Evolutionary conservation across 2,329 filamentous ascomycete genomes (phyloP).

Genomic region (Claviceps sp.): DNA sequence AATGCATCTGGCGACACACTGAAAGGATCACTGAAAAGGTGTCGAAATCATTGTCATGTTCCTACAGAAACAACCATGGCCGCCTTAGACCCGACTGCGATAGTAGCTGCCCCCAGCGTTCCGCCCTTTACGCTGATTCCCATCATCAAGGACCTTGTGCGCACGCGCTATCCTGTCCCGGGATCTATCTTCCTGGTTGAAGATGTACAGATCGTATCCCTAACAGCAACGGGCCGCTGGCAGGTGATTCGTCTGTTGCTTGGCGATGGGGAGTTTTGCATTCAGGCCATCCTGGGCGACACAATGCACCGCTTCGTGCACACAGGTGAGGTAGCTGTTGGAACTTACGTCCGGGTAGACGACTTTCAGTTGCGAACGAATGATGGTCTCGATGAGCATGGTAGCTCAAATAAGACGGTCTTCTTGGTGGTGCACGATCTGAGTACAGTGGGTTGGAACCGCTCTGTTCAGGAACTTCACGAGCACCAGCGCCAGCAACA

Average conservation of each 20-base stretch:
- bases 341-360: conserved; percentile 35
- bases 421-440: conserved; percentile 34
- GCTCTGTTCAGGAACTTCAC: conserved; percentile 19
- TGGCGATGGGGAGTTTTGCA: conserved; percentile 38
- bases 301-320: conserved; percentile 36
- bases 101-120: conserved; percentile 11
- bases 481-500: background rate
- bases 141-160: conserved; percentile 34
- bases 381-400: conserved; percentile 2
- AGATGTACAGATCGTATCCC: conserved; percentile 23
- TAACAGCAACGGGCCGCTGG: conserved; percentile 24
- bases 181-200: conserved; percentile 38
- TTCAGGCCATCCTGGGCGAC: conserved; percentile 36
- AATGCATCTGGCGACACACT: too few species aligned
- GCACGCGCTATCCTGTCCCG: conserved; percentile 32
- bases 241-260: conserved; percentile 34
- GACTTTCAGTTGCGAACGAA: conserved; percentile 23
- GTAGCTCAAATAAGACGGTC: conserved; percentile 18
- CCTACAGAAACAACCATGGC: background rate
- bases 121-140: conserved; percentile 20
- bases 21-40: too few species aligned
- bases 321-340: conserved; percentile 29
- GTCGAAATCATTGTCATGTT: background rate
- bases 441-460: conserved; percentile 34
- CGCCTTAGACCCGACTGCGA: conserved; percentile 13